Evolutionary conservation across 495 filamentous ascomycete species (phyloP), one percentile per base, ranked within the genome.

Genomic region (Jackrogersella multiformis): DNA sequence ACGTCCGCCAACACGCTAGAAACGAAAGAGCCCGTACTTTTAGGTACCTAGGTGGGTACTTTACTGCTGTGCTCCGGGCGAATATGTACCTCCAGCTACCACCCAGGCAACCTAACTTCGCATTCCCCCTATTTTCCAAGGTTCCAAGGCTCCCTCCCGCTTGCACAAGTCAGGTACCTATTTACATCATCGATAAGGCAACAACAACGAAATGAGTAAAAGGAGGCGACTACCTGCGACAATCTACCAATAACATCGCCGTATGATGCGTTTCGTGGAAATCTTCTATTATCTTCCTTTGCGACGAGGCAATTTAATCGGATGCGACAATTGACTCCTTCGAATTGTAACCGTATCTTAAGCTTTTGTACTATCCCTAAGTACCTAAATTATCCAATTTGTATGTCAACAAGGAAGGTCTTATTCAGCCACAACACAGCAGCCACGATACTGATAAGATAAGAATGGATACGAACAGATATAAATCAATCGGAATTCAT

Each of bases 41-140:
- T 48, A 48, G 41, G 41, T 18, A 15, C 2, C 36, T 42, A 30
- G 45, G 46, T 51, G 20, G 26, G 57, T 61, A 61, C 58, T 36
- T 42, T 9, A 18, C 34, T 23, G n/a, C 49, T 32, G 55, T 52
- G 28, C 39, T 66, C 52, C 56, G 13, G 56, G 48, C 56, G 46
- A 38, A 32, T 36, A 20, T 23, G 64, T 52, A 59, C 56, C 21
- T 54, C 23, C 23, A 16, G 2, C 21, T 34, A 38, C 38, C 32
- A 21, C 20, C 38, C 24, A n/a, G n/a, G n/a, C n/a, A n/a, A n/a
- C n/a, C n/a, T n/a, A n/a, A n/a, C 21, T 15, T 20, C 18, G 48
- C 51, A 62, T 61, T 46, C 36, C 46, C 64, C 56, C 56, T 48
- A 55, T 66, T 66, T 46, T 18, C n/a, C n/a, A n/a, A n/a, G n/a